Conservation (phyloP, 345 rosid species). For the Euphorbia tirucalli region DNA sequence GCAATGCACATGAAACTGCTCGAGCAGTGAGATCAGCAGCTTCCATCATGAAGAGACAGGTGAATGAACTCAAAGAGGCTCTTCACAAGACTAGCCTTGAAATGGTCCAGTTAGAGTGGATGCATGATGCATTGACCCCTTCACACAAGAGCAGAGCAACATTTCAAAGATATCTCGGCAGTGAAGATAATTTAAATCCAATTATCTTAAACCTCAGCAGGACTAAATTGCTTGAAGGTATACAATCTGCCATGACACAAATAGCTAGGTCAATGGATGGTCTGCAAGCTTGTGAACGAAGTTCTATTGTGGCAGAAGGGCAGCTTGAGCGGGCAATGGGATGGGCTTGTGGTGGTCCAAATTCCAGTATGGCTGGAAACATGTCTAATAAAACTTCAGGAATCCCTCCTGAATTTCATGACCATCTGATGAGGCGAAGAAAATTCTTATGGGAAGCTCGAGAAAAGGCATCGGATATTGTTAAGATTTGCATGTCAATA, state of each 20-base stretch:
- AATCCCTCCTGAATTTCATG: constrained; percentile 81
- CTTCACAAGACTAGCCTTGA: constrained; percentile 63
- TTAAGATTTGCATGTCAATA: constrained; percentile 67
- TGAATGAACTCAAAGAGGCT: constrained; percentile 65
- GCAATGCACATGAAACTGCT: constrained; percentile 79
- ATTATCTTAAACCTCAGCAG: constrained; percentile 61
- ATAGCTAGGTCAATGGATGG: constrained; percentile 60
- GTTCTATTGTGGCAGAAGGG: constrained; percentile 71
- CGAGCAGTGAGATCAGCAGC: constrained; percentile 79
- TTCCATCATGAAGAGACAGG: constrained; percentile 65
- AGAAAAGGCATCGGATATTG: constrained; percentile 73
- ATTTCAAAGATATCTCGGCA: constrained; percentile 54
- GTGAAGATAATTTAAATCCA: constrained; percentile 53
- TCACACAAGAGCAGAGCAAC: constrained; percentile 52
- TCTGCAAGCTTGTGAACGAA: constrained; percentile 70
- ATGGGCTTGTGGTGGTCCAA: constrained; percentile 94
- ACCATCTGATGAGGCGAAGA: constrained; percentile 65
- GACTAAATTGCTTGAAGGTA: constrained; percentile 60
- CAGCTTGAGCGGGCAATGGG: constrained; percentile 95
- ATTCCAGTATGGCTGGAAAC: constrained; percentile 49
- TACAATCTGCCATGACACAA: constrained; percentile 58
- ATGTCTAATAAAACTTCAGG: constrained; percentile 64
- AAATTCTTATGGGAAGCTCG: constrained; percentile 69
- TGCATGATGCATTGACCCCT: constrained; percentile 64
- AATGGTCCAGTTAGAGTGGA: constrained; percentile 91